These are phyloP conservation scores for Nakazawaea sp. DNA, from an alignment of 805 yeast genomes.

Conservation along the genomic window DNA sequence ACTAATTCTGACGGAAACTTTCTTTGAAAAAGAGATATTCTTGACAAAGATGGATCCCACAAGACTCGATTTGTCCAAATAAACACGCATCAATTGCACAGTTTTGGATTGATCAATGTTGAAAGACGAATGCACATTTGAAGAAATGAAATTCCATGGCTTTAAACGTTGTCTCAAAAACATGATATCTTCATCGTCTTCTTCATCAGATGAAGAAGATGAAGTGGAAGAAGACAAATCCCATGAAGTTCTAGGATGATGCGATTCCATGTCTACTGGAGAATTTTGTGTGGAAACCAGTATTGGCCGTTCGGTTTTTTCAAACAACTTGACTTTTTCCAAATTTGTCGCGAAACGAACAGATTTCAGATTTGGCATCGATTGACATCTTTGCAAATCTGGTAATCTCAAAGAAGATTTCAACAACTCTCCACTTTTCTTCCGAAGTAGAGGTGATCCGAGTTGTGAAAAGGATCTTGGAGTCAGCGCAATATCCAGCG, in stretches of 20 bases:
- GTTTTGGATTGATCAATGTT: conserved; percentile 24
- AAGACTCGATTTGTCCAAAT: conserved; percentile 30
- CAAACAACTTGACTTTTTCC: conserved; percentile 59
- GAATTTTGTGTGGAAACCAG: conserved; percentile 56
- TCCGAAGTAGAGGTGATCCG: conserved; percentile 47
- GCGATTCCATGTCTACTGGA: conserved; percentile 21
- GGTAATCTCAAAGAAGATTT: conserved; percentile 63
- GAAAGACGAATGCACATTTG: conserved; percentile 23
- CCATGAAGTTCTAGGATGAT: conserved; percentile 1
- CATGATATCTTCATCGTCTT: conserved; percentile 14
- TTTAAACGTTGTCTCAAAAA: not conserved
- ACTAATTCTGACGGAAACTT: conserved; percentile 38
- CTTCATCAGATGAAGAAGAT: conserved; percentile 8
- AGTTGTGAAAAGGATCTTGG: conserved; percentile 4
- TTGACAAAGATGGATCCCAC: conserved; percentile 32
- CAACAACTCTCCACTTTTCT: conserved; percentile 84
- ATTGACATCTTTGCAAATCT: conserved; percentile 29
- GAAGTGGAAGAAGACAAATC: conserved; percentile 15
- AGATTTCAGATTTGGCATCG: conserved; percentile 49
- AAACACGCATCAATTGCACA: conserved; percentile 31
- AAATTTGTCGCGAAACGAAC: conserved; percentile 60
- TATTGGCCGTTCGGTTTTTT: conserved; percentile 52
- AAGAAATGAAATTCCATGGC: conserved; percentile 23
- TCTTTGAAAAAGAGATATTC: conserved; percentile 32
- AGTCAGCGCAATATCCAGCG: not conserved